These are phyloP conservation scores for Leccinum angustisporum DNA, from an alignment of 1,284 basidiomycete genomes.

Conservation along the genomic window DNA sequence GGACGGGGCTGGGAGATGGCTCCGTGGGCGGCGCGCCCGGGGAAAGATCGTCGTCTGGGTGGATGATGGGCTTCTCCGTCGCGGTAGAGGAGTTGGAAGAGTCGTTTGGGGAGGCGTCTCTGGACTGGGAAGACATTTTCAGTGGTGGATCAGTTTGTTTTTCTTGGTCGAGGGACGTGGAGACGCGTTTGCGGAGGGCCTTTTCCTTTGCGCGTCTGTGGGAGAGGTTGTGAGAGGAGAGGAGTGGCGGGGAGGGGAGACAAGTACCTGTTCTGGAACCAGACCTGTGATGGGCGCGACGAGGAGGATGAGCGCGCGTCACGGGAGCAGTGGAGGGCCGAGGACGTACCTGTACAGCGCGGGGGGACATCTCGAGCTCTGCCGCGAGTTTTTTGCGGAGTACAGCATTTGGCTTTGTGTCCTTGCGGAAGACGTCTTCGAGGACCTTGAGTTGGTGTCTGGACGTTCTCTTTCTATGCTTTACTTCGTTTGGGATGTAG, in stretches of 20 bases:
- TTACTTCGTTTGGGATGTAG: conserved; percentile 88
- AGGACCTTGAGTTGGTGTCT: conserved; percentile 82
- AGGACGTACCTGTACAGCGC: conserved; percentile 83
- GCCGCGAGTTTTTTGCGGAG: conserved; percentile 77
- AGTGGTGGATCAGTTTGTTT: conserved; percentile 9
- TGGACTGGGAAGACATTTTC: conserved; percentile 20
- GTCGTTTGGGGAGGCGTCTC: conserved; percentile 33
- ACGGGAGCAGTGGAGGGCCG: conserved; percentile 9
- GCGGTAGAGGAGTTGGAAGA: conserved; percentile 33
- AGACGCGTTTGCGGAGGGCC: conserved; percentile 24
- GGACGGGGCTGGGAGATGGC: conserved; percentile 34
- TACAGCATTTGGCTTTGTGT: conserved; percentile 86
- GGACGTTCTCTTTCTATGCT: conserved; percentile 85
- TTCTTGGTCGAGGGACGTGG: conserved; percentile 18
- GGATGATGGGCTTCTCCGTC: conserved; percentile 27
- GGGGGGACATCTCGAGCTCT: conserved; percentile 86
- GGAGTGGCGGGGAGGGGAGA: conserved; percentile 4
- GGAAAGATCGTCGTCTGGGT: conserved; percentile 15
- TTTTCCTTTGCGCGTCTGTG: conserved; percentile 82
- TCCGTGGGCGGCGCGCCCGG: conserved; percentile 6
- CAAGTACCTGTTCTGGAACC: conserved; percentile 86
- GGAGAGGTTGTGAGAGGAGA: conserved; percentile 11
- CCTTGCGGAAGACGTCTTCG: conserved; percentile 80
- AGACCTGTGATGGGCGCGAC: conserved; percentile 52
- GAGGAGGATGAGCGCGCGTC: conserved; percentile 23